Evolutionary conservation across 2,329 filamentous ascomycete species (phyloP), one percentile per base, ranked within the genome.

Genomic region (Magnaporthales sp.): DNA sequence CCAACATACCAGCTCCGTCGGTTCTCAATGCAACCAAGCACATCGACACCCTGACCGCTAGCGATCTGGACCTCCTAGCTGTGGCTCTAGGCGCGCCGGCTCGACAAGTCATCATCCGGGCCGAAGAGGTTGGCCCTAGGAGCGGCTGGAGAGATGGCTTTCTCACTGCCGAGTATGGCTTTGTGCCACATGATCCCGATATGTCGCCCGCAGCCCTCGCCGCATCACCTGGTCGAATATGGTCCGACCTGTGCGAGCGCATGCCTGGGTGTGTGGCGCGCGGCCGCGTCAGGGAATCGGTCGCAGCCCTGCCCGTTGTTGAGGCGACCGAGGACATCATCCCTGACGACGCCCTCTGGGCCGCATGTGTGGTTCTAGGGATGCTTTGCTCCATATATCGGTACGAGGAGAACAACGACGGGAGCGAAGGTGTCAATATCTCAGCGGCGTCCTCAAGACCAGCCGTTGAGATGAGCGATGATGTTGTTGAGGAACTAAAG

Each of bases 101-200:
- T 26, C 79, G 83, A 11, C 83, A 84, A 70, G 83, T 86, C 4
- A 80, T 85, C 67, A 72, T 83, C 27, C 75, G 83, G 51, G 83
- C 83, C 13, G 81, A 85, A 69, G 80, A 83, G 32, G 80, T 85
- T n/a, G 83, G 83, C 0, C 74, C 78, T 0, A 72, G 73, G 38
- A 84, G 80, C 0, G 83, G 83, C 22, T 86, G 82, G 82, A 77
- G 80, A 64, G 83, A 85, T 68, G 81, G 82, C 0, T 84, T 82
- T 70, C 79, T 84, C 32, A 82, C 78, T 67, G 77, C 77, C 22
- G 82, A 84, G 65, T 80, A 83, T 51, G 83, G 83, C 0, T 84
- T 85, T 68, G 82, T 80, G 24, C 81, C 82, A 0, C 78, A 79
- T 1, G 82, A 85, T 68, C 80, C 82, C 13, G 80, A 83, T 68